phyloP scores from a whole-genome alignment of 306 rosid species.

The Alnus glutinosa region DNA sequence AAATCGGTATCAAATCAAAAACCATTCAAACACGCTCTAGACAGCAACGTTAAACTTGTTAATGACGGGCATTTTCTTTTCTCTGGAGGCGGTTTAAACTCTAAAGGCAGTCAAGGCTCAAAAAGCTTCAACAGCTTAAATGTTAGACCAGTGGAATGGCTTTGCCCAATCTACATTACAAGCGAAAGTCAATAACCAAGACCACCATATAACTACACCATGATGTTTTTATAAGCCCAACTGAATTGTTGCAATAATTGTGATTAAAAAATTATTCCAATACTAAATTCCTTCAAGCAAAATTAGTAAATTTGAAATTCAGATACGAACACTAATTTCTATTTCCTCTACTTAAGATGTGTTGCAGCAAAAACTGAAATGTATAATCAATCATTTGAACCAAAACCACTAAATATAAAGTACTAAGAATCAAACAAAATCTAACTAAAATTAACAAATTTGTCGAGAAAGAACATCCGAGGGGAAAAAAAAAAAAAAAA shows the following conservation, averaged over 20 bases:
- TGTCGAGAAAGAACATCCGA: too few species aligned
- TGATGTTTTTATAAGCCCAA: background rate
- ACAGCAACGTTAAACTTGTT: conserved; percentile 44
- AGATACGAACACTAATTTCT: too few species aligned
- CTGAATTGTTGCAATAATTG: background rate
- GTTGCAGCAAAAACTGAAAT: too few species aligned
- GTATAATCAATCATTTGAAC: too few species aligned
- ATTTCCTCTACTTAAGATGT: too few species aligned
- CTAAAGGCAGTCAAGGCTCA: conserved; percentile 95
- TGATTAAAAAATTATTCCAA: conserved; percentile 10
- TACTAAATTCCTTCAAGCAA: background rate
- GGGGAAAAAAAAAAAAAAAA: too few species aligned
- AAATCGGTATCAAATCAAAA: conserved; percentile 6
- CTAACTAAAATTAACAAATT: too few species aligned
- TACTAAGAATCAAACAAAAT: too few species aligned
- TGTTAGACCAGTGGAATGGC: conserved; percentile 97
- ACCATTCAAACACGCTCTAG: background rate
- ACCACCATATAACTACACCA: background rate
- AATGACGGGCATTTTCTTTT: conserved; percentile 89
- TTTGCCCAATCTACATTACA: conserved; percentile 86
- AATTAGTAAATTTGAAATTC: background rate
- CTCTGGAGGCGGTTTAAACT: conserved; percentile 94
- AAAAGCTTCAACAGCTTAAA: conserved; percentile 86
- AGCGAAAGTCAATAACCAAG: background rate
- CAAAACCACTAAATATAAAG: too few species aligned